Evolutionary conservation across 306 rosid genomes (phyloP), one percentile per base, ranked within the genome.

Genomic region (Cucumis sativus): DNA sequence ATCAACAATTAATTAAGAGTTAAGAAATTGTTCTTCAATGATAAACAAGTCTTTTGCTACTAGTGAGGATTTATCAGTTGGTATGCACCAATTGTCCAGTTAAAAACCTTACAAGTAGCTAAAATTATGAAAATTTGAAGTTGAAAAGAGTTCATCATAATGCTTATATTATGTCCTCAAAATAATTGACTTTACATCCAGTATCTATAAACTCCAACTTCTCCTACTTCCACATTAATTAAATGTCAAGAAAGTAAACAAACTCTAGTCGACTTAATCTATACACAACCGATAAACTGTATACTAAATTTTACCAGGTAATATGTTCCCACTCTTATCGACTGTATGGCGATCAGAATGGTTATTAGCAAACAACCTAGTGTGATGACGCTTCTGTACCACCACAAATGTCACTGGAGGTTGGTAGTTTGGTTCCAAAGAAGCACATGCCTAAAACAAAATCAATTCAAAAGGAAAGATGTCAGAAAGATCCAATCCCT

Each of bases 341-440:
- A 91, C 84, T 0, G 99, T 79, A 43, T 72, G 67, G 60, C 82
- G 86, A 79, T 96, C 96, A 56, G 43, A 74, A 59, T 92, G 97
- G 77, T 92, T 86, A 84, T 88, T 86, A 3, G 99, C 96, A 85
- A 96, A 96, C 76, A 96, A 81, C 77, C 99, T 88, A 0, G 99
- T 96, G 76, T 96, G 99, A 20, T 96, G 99, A 1, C 99, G 98
- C 82, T 96, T 96, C 57, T 96, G 99, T 67, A 96, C 99, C 63
- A 96, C 99, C 37, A 96, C 97, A 80, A 96, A 96, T 4, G 99
- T 96, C 40, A 96, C 99, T 39, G 97, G 98, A 52, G 99, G 99
- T 83, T 96, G 99, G 79, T 96, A 96, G 77, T 96, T 96, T 14
- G 97, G 92, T 68, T 96, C 99, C 52, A 96, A 82, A 0, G 98